phyloP scores from a whole-genome alignment of 257 asterid genomes.

The Buddleja alternifolia region DNA sequence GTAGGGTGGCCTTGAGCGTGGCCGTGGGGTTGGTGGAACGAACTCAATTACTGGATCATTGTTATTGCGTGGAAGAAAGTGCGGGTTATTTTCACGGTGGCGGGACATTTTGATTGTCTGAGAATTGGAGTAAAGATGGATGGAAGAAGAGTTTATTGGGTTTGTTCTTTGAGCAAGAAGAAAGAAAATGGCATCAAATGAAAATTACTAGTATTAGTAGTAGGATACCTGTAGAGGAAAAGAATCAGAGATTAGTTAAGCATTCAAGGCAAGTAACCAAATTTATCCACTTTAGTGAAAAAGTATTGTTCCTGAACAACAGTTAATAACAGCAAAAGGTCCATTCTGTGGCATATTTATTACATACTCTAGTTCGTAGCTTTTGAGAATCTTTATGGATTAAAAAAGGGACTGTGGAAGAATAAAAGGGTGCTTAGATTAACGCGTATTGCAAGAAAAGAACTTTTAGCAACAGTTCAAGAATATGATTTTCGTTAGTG shows the following conservation, averaged over 20 bases:
- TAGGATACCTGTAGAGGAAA: constrained; percentile 28
- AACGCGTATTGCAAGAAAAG: constrained; percentile 29
- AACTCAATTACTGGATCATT: constrained; percentile 39
- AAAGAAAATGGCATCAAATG: constrained; percentile 12
- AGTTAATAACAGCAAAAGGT: not conserved
- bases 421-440: not conserved
- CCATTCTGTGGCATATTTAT: not conserved
- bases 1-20: constrained; percentile 25
- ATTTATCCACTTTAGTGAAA: constrained; percentile 37
- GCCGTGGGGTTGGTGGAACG: constrained; percentile 19
- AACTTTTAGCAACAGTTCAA: constrained; percentile 21
- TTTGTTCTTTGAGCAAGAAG: constrained; percentile 21
- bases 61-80: constrained; percentile 43
- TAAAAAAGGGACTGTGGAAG: not conserved
- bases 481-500: not conserved
- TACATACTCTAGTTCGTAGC: constrained; percentile 10
- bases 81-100: constrained; percentile 45
- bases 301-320: constrained; percentile 3
- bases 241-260: constrained; percentile 41
- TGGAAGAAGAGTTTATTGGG: not conserved
- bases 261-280: constrained; percentile 57
- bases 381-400: constrained; percentile 26
- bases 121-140: constrained; percentile 3
- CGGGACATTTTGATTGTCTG: constrained; percentile 35
- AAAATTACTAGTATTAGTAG: not conserved